Evolutionary conservation across 2,329 filamentous ascomycete species (phyloP), one percentile per base, ranked within the genome.

Genomic region (Diaporthe caulivora): DNA sequence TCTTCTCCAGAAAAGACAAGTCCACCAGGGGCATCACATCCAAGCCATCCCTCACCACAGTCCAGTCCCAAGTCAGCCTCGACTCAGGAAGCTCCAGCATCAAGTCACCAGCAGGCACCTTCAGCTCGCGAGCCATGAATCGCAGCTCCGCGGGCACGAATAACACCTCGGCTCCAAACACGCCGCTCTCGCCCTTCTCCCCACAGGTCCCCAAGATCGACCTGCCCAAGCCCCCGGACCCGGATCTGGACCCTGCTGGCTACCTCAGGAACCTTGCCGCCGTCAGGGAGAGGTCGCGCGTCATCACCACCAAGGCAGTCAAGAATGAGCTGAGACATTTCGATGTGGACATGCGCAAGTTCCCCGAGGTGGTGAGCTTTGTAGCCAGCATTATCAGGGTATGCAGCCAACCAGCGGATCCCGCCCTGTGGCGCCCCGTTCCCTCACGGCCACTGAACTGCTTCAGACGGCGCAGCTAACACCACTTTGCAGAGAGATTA

Each of bases 321-420:
- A 88, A 87, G 77, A 94, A 97, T 80, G 88, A 93, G 78, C 88
- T 98, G 75, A 90, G 90, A 78, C 95, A 98, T 82, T 98, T 98
- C 79, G 92, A 94, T 76, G 95, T 98, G 62, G 95, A 98, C 82
- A 91, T 95, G 88, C 84, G 83, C 83, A 97, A 96, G 83, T 96
- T 98, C 81, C 84, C 88, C 58, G 93, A 96, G 76, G 96, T 96
- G 1, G 94, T 95, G 18, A 89, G 89, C 57, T 98, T 97, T 81
- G 93, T 98, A 13, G 92, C 96, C n/a, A 92, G 93, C 53, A 96
- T 98, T 76, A 97, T 98, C 86, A 98, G 97, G 93, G 95, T 95
- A 85, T 77, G 87, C 17, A 55, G 17, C 15, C 1, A 21, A 29
- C 37, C 51, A 29, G 42, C 21, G 29, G 31, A 24, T 37, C n/a